These are phyloP conservation scores for Sequoiadendron giganteum DNA, from an alignment of 75 land plant species.

Conservation along the genomic window DNA sequence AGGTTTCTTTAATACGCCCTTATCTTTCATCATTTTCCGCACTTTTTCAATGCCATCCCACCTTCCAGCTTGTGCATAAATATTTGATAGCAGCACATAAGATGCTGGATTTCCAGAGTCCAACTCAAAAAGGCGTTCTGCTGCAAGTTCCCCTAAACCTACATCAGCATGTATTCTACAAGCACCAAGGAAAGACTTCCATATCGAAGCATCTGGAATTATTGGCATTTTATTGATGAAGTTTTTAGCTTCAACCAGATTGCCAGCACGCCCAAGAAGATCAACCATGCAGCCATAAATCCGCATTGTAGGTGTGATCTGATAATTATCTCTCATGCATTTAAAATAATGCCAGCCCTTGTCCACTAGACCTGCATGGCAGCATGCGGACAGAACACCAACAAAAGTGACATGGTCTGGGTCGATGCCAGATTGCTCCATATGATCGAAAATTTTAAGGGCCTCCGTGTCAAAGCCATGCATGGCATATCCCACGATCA, in stretches of 20 bases:
- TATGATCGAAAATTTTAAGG: slow-evolving; percentile 25
- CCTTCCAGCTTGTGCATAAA: slow-evolving; percentile 32
- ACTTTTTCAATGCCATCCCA: slow-evolving; percentile 30
- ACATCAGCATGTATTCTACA: slow-evolving; percentile 23
- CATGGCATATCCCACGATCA: slow-evolving; percentile 45
- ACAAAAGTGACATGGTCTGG: slow-evolving; percentile 42
- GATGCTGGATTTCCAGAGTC: slow-evolving; percentile 34
- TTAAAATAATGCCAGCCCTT: slow-evolving; percentile 23
- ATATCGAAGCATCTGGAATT: slow-evolving; percentile 18
- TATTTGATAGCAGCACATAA: slow-evolving; percentile 41
- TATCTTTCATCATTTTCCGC: slow-evolving; percentile 30
- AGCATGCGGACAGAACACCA: slow-evolving; percentile 46
- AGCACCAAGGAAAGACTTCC: slow-evolving; percentile 40
- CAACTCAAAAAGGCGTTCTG: slow-evolving; percentile 25
- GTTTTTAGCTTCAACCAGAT: slow-evolving; percentile 18
- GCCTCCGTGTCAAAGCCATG: slow-evolving; percentile 48
- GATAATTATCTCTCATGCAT: slow-evolving; percentile 21
- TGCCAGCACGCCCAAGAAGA: slow-evolving; percentile 42
- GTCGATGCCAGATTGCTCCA: slow-evolving; percentile 31
- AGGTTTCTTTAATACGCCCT: slow-evolving; percentile 30
- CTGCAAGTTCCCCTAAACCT: slow-evolving; percentile 25
- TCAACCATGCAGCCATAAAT: slow-evolving; percentile 52
- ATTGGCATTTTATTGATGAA: slow-evolving; percentile 40
- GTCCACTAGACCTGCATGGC: slow-evolving; percentile 39
- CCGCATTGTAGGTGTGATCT: slow-evolving; percentile 27